Base-by-base conservation (phyloP, 2,329 filamentous ascomycete genomes). In the Hymenoscyphus fructigenus region DNA sequence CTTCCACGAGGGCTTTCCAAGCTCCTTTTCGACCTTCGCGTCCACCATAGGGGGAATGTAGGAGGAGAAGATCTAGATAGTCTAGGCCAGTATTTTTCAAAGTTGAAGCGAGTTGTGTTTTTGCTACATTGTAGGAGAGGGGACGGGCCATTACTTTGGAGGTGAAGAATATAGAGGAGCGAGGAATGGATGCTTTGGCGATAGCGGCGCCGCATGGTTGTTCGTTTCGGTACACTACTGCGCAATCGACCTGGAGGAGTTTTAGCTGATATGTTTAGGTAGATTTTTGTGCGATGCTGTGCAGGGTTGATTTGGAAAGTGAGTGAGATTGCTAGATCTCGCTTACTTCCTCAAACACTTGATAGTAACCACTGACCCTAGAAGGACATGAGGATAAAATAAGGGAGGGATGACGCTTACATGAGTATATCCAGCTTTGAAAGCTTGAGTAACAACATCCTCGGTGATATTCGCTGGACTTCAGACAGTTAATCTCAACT, bases 31-130 rank as follows among this genome's bases (percentile, higher is more conserved):
- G 83, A 58, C 75, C 79, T 20, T 78, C 79, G 1, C 81, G 76
- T 1, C 85, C 86, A 53, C 86, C 85, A 70, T 85, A 87, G 0
- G 86, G 86, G 0, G 83, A 78, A 74, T 89, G 87, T 61, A 89
- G 82, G 23, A 89, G 82, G 76, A 84, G 84, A 64, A 91, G 81
- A 71, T 92, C 88, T 67, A 91, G 82, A 75, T 91, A 91, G 26
- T 81, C 84, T 4, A 91, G 79, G 15, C 85, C 84, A 0, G 68
- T 70, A 66, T 86, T 82, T 61, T 81, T 77, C 26, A 93, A 79
- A 17, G 88, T 90, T 61, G 83, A 79, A 68, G 88, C 78, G 68
- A 96, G 83, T 68, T 88, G 84, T 17, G 81, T 80, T 75, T 87
- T 88, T 26, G 90, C 84, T 64, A 80, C 83, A 15, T 88, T 83